phyloP scores from a whole-genome alignment of 2,329 filamentous ascomycete species.

The Hypoxylon sp. region DNA sequence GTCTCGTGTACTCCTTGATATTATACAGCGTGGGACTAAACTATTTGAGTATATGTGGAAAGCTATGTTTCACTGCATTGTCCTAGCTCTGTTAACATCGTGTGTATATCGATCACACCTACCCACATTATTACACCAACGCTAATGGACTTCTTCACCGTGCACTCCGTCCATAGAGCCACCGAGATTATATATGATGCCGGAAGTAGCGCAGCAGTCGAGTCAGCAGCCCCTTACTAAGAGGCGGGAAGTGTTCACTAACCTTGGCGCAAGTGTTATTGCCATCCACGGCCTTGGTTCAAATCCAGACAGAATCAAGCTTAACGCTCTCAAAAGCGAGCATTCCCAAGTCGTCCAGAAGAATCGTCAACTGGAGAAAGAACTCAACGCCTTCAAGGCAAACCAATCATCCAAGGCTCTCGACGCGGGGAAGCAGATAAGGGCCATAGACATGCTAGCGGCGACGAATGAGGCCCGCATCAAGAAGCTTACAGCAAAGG shows the following conservation, averaged over 20 bases:
- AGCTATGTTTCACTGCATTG: not conserved
- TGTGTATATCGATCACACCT: conserved; percentile 10
- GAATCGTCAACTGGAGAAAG: no score
- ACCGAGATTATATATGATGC: conserved; percentile 12
- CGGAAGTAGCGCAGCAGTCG: conserved; percentile 1
- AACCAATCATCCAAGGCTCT: no score
- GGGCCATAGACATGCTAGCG: no score
- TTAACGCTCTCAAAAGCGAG: no score
- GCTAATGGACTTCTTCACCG: not conserved
- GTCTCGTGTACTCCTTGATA: not conserved
- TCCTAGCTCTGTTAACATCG: not conserved
- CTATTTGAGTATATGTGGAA: not conserved
- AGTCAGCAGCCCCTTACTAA: not conserved
- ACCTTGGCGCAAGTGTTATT: conserved; percentile 8
- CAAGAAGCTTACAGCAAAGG: no score
- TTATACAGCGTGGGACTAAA: not conserved
- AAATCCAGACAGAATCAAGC: not conserved
- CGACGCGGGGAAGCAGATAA: no score
- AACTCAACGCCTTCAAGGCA: no score
- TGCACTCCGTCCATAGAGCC: not conserved
- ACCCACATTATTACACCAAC: conserved; percentile 9
- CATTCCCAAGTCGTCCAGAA: no score
- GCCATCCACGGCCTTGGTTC: conserved; percentile 20
- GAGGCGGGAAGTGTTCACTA: not conserved
- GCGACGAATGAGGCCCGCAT: no score